phyloP scores from a whole-genome alignment of 2,329 filamentous ascomycete genomes.

The Nothopassalora personata region DNA sequence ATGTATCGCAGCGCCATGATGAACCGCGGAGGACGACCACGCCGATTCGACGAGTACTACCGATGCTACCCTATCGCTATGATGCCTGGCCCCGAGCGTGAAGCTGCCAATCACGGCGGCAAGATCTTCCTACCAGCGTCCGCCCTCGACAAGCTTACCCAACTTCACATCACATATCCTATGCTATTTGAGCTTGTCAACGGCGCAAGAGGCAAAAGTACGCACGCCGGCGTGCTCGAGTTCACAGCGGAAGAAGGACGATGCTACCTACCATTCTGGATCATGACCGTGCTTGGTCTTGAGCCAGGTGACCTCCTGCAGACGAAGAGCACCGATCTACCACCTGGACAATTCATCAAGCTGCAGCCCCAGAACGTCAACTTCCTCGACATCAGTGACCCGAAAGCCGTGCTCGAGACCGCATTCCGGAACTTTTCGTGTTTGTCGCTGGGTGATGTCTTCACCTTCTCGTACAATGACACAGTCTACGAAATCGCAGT shows the following conservation, averaged over 20 bases:
- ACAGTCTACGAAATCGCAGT: constrained; percentile 89
- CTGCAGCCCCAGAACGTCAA: constrained; percentile 87
- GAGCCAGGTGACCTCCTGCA: constrained; percentile 93
- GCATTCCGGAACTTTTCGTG: constrained; percentile 95
- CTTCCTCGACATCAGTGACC: constrained; percentile 83
- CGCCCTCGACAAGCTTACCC: constrained; percentile 91
- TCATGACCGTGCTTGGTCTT: constrained; percentile 86
- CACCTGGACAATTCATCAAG: constrained; percentile 88
- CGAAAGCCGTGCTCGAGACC: constrained; percentile 93
- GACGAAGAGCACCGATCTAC: constrained; percentile 88
- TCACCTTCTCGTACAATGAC: constrained; percentile 96
- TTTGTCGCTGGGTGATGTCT: constrained; percentile 86
- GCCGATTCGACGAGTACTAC: constrained; percentile 97
- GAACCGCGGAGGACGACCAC: constrained; percentile 48
- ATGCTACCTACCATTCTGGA: constrained; percentile 94
- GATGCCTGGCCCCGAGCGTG: constrained; percentile 83
- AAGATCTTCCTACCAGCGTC: constrained; percentile 98
- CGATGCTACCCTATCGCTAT: constrained; percentile 93
- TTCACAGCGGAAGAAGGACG: constrained; percentile 97
- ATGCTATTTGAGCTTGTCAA: constrained; percentile 96
- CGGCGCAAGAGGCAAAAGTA: constrained; percentile 70
- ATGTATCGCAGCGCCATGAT: constrained; percentile 52
- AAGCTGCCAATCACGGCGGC: constrained; percentile 89
- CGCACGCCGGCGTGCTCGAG: constrained; percentile 91
- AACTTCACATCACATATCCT: constrained; percentile 93